A percentile compares a stretch with the other conserved stretches of the same genome.
These are phyloP conservation scores for Cutaneotrichosporon sp. DNA, from an alignment of 1,284 basidiomycete genomes.

Conservation along the genomic window DNA sequence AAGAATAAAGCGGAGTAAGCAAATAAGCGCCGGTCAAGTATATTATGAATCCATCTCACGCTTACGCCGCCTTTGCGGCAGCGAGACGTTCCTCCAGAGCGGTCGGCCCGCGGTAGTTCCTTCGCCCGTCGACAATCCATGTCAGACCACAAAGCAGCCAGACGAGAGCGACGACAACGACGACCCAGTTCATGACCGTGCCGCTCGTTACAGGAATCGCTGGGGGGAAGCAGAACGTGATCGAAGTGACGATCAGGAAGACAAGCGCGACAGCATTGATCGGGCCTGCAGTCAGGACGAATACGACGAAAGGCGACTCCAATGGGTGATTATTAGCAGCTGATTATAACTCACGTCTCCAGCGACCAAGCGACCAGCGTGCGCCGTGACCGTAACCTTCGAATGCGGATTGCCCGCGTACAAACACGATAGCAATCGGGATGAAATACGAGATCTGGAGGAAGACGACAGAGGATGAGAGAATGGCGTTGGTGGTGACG, in stretches of 20 bases:
- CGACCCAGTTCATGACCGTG: constrained; percentile 50
- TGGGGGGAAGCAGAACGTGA: constrained; percentile 54
- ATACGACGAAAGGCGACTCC: no score
- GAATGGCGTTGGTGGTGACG: constrained; percentile 51
- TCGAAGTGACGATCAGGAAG: constrained; percentile 49
- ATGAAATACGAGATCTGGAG: constrained; percentile 33
- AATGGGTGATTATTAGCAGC: no score
- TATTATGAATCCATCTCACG: no score
- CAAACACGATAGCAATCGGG: constrained; percentile 46
- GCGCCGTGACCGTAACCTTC: constrained; percentile 30
- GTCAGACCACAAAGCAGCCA: constrained; percentile 37
- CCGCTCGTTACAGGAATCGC: constrained; percentile 43
- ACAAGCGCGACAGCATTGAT: constrained; percentile 45
- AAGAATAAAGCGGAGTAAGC: no score
- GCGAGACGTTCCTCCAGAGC: constrained; percentile 32
- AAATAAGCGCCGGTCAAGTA: no score
- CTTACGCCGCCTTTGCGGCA: neutral
- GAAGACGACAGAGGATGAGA: constrained; percentile 35
- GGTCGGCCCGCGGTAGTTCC: constrained; percentile 45
- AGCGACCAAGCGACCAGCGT: constrained; percentile 36
- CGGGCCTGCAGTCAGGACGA: neutral
- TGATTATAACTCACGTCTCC: constrained; percentile 27
- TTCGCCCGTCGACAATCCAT: constrained; percentile 44
- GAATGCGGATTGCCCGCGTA: constrained; percentile 47
- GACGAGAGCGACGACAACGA: constrained; percentile 41